phyloP scores from a whole-genome alignment of 2,329 filamentous ascomycete genomes.

The Trichoderma sp. region DNA sequence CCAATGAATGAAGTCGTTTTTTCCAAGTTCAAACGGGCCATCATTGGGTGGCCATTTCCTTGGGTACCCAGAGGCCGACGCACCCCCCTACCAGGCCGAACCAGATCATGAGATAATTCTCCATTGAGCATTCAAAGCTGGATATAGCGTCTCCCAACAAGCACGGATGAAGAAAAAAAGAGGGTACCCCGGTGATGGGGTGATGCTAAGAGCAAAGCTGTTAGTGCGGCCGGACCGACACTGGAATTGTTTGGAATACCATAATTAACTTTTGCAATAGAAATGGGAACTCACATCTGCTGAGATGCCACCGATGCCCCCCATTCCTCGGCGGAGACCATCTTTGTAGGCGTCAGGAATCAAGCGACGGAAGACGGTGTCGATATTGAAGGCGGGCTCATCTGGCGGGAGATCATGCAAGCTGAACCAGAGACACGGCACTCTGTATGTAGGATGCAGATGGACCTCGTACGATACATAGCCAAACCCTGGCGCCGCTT shows the following conservation, averaged over 20 bases:
- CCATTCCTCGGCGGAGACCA: conserved; percentile 59
- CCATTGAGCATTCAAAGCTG: conserved; percentile 61
- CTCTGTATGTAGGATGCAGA: conserved; percentile 73
- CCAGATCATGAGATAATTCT: conserved; percentile 84
- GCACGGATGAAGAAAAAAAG: conserved; percentile 93
- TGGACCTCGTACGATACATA: conserved; percentile 74
- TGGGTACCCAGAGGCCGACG: conserved; percentile 78
- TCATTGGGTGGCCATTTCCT: conserved; percentile 61
- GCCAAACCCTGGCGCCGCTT: conserved; percentile 42
- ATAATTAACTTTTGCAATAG: conserved; percentile 40
- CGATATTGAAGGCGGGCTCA: conserved; percentile 63
- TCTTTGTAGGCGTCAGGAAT: conserved; percentile 69
- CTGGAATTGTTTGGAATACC: conserved; percentile 28
- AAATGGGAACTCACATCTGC: conserved; percentile 65
- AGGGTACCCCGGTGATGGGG: conserved; percentile 75
- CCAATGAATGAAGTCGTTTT: conserved; percentile 12
- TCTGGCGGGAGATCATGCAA: conserved; percentile 61
- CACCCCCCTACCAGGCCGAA: conserved; percentile 82
- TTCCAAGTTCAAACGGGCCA: background rate
- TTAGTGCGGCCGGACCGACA: conserved; percentile 45
- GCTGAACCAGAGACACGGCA: conserved; percentile 77
- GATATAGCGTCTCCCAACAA: conserved; percentile 81
- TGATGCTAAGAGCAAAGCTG: conserved; percentile 66
- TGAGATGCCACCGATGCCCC: conserved; percentile 74
- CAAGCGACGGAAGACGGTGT: conserved; percentile 71